These are phyloP conservation scores for Termitomyces sp. DNA, from an alignment of 768 basidiomycete species.

Conservation along the genomic window DNA sequence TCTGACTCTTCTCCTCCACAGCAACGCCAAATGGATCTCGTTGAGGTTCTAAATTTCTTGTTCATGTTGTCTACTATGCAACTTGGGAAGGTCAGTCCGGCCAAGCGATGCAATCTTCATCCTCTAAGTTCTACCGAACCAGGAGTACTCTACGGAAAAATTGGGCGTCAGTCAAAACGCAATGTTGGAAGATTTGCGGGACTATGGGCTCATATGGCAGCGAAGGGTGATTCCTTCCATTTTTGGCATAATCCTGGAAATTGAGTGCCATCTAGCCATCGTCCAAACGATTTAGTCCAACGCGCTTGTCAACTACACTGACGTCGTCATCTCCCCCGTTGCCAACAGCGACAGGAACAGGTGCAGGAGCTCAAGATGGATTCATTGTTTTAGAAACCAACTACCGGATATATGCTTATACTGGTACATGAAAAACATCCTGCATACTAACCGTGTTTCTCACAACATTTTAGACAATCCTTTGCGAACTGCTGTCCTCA, in stretches of 20 bases:
- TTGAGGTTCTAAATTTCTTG: conserved; percentile 89
- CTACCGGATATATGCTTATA: conserved; percentile 97
- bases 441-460: conserved; percentile 18
- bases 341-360: conserved; percentile 57
- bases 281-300: conserved; percentile 87
- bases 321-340: conserved; percentile 87
- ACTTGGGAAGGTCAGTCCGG: conserved; percentile 69
- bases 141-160: conserved; percentile 90
- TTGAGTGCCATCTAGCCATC: conserved; percentile 42
- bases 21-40: conserved; percentile 88
- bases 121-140: not conserved
- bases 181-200: conserved; percentile 90
- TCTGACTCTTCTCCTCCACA: conserved; percentile 28
- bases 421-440: conserved; percentile 48
- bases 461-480: conserved; percentile 70
- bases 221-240: conserved; percentile 50
- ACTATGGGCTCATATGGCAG: conserved; percentile 94
- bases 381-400: conserved; percentile 98
- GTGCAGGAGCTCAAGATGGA: conserved; percentile 67
- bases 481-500: conserved; percentile 92
- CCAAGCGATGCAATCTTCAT: not conserved
- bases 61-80: conserved; percentile 99
- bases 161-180: conserved; percentile 75
- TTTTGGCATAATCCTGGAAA: conserved; percentile 13
- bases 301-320: conserved; percentile 89